Base-by-base conservation (phyloP, 2,329 filamentous ascomycete species). In the Polytolypa hystricis region DNA sequence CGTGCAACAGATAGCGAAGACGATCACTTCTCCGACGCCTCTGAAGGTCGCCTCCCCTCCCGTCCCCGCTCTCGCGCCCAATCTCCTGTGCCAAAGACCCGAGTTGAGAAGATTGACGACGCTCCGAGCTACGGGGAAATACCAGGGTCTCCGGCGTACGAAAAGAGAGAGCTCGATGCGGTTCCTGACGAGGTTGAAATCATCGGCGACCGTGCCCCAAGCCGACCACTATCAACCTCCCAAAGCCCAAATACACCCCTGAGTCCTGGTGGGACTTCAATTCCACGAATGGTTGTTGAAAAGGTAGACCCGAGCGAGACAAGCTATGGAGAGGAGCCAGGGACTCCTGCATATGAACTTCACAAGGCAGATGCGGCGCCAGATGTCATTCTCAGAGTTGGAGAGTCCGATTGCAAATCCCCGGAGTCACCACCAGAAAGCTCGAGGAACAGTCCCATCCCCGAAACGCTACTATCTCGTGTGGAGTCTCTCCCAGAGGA, bases 1-100 rank as follows among this genome's bases (percentile, higher is more conserved):
- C 28, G 21, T 52, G 56, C 61, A 53, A 64, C 55, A 27, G 69
- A 69, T 40, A 70, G 68, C 41, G 70, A 64, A 34, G 65, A 74
- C 33, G 76, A 79, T 43, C 72, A 79, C 57, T 80, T 79, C 55
- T 77, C 74, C 31, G 76, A 79, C 51, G 76, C 76, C 39, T 73
- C 67, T 29, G 76, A 79, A 62, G 75, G 73, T 47, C 57, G 58
- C 30, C 42, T 47, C 20, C 46, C 43, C 42, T 57, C 54, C 44
- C 54, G 49, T 43, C 48, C 51, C 51, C 51, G 56, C 37, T 64
- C 65, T 35, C 55, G 62, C 45, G 54, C 59, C 45, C 57, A 58
- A 31, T 74, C 72, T 7, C 69, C 72, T 35, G 67, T 77, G 38
- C 75, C 75, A 17, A 65, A 67, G 35, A 79, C 74, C n/a, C 65